These are phyloP conservation scores for Blastocystis hominis DNA, from an alignment of 352 stramenopile genomes.

Conservation along the genomic window DNA sequence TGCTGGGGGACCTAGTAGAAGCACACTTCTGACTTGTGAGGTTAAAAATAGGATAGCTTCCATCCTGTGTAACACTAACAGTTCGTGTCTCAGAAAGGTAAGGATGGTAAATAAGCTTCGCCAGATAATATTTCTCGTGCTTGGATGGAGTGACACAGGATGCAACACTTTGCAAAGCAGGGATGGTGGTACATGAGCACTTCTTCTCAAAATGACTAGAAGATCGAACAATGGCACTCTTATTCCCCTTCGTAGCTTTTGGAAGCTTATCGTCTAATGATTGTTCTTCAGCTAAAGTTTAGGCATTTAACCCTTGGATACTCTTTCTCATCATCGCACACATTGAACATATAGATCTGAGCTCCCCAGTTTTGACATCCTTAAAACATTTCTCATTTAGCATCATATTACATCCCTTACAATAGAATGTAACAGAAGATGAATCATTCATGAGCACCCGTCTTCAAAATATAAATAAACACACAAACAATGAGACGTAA, in stretches of 20 bases:
- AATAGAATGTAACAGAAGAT: conserved; percentile 13
- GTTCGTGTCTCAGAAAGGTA: neutral
- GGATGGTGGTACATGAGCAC: neutral
- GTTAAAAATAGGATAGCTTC: neutral
- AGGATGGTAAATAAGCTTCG: neutral
- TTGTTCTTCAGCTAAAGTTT: neutral
- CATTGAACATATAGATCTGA: conserved; percentile 31
- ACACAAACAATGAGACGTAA: neutral
- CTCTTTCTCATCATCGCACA: conserved; percentile 1
- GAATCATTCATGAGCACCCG: neutral
- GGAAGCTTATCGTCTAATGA: neutral
- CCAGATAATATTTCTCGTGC: neutral
- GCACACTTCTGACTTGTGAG: neutral
- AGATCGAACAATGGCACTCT: neutral
- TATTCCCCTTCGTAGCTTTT: neutral
- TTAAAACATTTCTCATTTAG: conserved; percentile 51
- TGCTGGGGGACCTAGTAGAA: neutral
- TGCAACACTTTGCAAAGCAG: neutral
- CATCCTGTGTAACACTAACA: neutral
- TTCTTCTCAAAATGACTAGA: neutral
- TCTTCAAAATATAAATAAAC: neutral
- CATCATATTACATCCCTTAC: conserved; percentile 26
- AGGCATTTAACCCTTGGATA: neutral
- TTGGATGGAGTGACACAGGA: neutral
- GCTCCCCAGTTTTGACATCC: neutral